Conservation (phyloP, 805 yeast species). For the Kodamaea fukazawae region DNA sequence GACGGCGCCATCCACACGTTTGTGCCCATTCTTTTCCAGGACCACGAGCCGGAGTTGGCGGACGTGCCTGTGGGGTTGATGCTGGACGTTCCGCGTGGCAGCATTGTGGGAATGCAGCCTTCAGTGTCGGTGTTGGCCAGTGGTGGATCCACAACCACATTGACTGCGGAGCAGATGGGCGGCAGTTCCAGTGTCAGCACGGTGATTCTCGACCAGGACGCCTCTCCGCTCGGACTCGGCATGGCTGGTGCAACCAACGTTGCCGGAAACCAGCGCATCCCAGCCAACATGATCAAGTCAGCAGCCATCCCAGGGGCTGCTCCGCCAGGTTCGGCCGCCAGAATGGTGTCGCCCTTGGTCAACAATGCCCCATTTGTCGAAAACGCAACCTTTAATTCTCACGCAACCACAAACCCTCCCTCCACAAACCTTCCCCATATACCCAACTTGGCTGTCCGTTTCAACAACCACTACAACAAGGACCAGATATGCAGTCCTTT, state of each 20-base stretch:
- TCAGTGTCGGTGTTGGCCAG: conserved; percentile 4
- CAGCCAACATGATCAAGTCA: neutral
- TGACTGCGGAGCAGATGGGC: conserved; percentile 17
- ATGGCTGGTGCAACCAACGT: neutral
- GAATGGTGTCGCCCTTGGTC: conserved; percentile 34
- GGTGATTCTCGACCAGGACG: conserved; percentile 23
- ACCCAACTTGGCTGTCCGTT: conserved; percentile 20
- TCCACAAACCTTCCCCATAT: neutral
- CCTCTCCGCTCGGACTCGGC: neutral
- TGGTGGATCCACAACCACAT: conserved; percentile 17
- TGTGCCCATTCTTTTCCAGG: conserved; percentile 33
- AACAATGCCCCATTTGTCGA: conserved; percentile 28
- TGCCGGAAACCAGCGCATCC: neutral
- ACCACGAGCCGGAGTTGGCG: conserved; percentile 29
- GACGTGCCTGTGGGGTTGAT: conserved; percentile 38
- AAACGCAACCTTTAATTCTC: conserved; percentile 24
- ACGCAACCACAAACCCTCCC: conserved; percentile 12
- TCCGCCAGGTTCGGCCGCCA: conserved; percentile 1
- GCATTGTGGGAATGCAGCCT: conserved; percentile 16
- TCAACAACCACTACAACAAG: conserved; percentile 47
- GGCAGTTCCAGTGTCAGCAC: conserved; percentile 8
- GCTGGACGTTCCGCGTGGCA: conserved; percentile 26
- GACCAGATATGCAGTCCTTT: conserved; percentile 43
- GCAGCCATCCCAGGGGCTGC: neutral
- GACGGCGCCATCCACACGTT: conserved; percentile 12